These are phyloP conservation scores for Lentinus brumalis DNA, from an alignment of 768 basidiomycete species.

Conservation along the genomic window DNA sequence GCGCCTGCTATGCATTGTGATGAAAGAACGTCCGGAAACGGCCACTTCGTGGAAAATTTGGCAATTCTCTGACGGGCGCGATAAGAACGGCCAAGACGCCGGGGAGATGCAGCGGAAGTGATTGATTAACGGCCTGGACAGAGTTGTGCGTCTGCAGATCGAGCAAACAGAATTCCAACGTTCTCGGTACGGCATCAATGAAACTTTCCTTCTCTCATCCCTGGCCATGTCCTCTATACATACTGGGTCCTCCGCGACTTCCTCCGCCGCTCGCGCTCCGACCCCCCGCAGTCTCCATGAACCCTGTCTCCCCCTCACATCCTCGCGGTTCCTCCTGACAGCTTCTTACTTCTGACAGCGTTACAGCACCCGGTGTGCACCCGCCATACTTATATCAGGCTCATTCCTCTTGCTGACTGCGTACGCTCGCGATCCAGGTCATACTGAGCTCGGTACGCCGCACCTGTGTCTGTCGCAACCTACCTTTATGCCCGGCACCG, in stretches of 20 bases:
- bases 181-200: conserved; percentile 16
- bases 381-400: conserved; percentile 6
- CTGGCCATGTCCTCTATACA: neutral
- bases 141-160: conserved; percentile 14
- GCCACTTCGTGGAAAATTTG: neutral
- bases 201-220: conserved; percentile 7
- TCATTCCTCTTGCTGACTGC: neutral
- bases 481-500: conserved; percentile 3
- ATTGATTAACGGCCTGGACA: conserved; percentile 28
- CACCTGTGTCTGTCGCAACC: neutral
- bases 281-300: conserved; percentile 11
- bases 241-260: neutral
- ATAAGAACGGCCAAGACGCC: conserved; percentile 6
- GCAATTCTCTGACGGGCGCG: neutral
- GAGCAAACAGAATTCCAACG: conserved; percentile 20
- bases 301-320: conserved; percentile 4
- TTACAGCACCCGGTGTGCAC: conserved; percentile 15
- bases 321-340: conserved; percentile 14
- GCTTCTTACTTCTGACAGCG: conserved; percentile 18
- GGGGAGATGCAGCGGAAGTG: conserved; percentile 24
- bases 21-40: no score
- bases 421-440: neutral
- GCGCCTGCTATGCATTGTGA: conserved; percentile 24
- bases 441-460: neutral
- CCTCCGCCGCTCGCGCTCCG: neutral